These are phyloP conservation scores for Malus hybrid DNA, from an alignment of 331 rosid genomes.

Conservation along the genomic window DNA sequence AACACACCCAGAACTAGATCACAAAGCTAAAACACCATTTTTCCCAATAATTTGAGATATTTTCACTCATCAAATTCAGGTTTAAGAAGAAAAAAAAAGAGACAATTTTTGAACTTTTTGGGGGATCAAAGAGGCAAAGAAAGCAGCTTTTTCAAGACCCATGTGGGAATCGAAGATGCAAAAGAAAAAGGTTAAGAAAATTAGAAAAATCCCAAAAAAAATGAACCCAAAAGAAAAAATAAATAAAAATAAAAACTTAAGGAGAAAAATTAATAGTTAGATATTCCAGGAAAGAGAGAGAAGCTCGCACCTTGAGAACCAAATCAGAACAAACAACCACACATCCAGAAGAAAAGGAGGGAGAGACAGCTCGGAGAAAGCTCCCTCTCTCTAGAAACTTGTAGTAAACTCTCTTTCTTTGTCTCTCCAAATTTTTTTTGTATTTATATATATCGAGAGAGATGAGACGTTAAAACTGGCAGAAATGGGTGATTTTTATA, in stretches of 20 bases:
- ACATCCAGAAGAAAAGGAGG: constrained; percentile 8
- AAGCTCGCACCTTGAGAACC: constrained; percentile 32
- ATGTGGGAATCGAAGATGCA: constrained; percentile 64
- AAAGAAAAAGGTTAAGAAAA: constrained; percentile 18
- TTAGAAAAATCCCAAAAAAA: constrained; percentile 15
- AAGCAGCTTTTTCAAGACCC: constrained; percentile 59
- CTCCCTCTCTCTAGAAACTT: constrained; percentile 50
- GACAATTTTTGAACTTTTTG: constrained; percentile 20
- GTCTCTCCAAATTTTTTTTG: constrained; percentile 31
- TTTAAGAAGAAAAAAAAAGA: background rate
- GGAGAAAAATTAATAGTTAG: constrained; percentile 30
- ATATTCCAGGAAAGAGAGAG: constrained; percentile 41
- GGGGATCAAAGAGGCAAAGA: constrained; percentile 43
- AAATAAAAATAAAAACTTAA: constrained; percentile 19
- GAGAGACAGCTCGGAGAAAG: constrained; percentile 28
- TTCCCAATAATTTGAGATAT: constrained; percentile 1
- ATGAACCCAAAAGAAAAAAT: constrained; percentile 12
- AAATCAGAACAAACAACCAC: constrained; percentile 15
- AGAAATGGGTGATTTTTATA: constrained; percentile 59
- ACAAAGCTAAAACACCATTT: constrained; percentile 25
- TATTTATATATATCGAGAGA: background rate
- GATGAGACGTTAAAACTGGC: constrained; percentile 45
- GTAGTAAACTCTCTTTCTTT: constrained; percentile 30
- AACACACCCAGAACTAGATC: constrained; percentile 37
- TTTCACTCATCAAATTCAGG: constrained; percentile 13